Evolutionary conservation across 331 rosid species (phyloP), one percentile per base, ranked within the genome.

Genomic region (Pyracantha coccinea): DNA sequence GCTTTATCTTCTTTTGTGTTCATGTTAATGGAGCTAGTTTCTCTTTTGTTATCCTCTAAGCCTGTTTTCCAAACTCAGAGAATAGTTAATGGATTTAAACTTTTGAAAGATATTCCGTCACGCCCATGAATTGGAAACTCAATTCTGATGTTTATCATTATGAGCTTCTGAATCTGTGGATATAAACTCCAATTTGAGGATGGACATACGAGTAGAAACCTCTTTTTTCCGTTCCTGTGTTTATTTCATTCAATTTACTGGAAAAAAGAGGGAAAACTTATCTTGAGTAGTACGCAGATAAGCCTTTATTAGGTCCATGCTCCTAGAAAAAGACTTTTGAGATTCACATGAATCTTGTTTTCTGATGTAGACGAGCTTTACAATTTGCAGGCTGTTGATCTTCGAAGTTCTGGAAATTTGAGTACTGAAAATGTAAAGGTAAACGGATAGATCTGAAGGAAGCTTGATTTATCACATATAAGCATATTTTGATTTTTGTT

Each of bases 381-480:
- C 75, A 41, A 77, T 63, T 72, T 87, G 92, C 92, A 92, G 99
- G 97, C 90, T 77, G 91, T 95, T 77, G 83, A 92, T 86, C 97
- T 95, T 67, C 74, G 77, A 81, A 86, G 96, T 83, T 86, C 85
- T 4, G 85, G 85, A 71, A 82, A 80, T 74, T 77, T 80, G 71
- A 77, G 82, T 73, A 71, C 76, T 75, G 85, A 80, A 76, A 76
- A 77, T 75, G 75, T 78, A 70, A 84, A 87, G 96, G 99, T 91
- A 81, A 58, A 78, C 71, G 20, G 68, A 77, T 68, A 66, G 11
- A 41, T 77, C 19, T 17, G 24, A 41, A 52, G 52, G 59, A 66
- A 61, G 21, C 81, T 72, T 67, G 70, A 21, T 29, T 25, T 77
- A 71, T 64, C 68, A 17, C 33, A 6, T 62, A 7, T 25, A 25